Base-by-base conservation (phyloP, 2,329 filamentous ascomycete species). In the Apiospora rasikravindrae region DNA sequence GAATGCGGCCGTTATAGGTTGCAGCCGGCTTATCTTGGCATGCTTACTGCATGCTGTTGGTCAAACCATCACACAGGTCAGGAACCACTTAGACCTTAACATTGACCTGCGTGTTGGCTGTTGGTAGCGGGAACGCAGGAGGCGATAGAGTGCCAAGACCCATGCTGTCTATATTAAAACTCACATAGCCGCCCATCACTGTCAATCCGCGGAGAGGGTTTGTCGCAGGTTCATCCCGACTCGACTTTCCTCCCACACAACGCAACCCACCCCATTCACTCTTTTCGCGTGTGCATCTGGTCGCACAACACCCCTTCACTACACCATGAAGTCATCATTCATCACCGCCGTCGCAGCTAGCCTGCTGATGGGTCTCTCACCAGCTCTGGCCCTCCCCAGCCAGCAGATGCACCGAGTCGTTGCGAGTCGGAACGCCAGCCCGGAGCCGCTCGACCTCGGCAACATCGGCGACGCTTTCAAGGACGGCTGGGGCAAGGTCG, bases 401-500 rank as follows among this genome's bases (percentile, higher is more conserved):
- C 57, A 24, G 10, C 29, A 22, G 10, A 10, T 11, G 16, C 2
- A n/a, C 19, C 33, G n/a, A 10, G 19, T 19, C 19, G 19, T 51
- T 4, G n/a, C 47, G 0, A 26, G n/a, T n/a, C 49, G 49, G 19
- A 14, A 51, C 2, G n/a, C 49, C n/a, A 51, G 49, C 49, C 49
- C 57, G 5, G 57, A 64, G 33, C 19, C 57, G 57, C 33, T 64
- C 33, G 57, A 64, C 57, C 19, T 37, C 29, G 57, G 33, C 57
- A 40, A 64, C 4, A 33, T 64, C 8, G 57, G 53, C 29, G 29
- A 61, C 29, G 53, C 29, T 8, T 37, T 61, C 29, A 61, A 64
- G 57, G 33, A 64, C 49, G 49, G 49, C 49, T 53, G 49, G 49
- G 49, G 49, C 49, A 53, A 53, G 49, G 49, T 66, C 33, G 61